A percentile compares a stretch with the other conserved stretches of the same genome.
Evolutionary conservation across 1,284 basidiomycete species (phyloP).

Genomic region (Trichosporon asahii): DNA sequence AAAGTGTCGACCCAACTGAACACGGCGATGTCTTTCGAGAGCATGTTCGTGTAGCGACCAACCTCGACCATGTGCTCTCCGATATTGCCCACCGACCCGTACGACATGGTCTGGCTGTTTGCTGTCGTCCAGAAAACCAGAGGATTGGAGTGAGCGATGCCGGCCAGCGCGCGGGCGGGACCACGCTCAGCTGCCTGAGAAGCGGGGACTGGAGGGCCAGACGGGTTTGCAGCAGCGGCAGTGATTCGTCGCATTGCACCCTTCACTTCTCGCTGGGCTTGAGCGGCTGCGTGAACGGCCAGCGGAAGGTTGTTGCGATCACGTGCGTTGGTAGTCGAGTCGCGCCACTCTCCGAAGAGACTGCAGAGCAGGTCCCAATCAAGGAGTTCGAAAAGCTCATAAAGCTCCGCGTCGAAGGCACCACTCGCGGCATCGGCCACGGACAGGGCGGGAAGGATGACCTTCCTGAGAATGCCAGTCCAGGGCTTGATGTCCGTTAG

Average conservation of each 20-base stretch:
- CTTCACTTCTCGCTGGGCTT: slow-evolving; percentile 54
- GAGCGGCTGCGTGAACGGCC: slow-evolving; percentile 43
- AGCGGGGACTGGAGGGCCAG: slow-evolving; percentile 13
- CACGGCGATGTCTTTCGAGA: slow-evolving; percentile 90
- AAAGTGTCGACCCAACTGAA: slow-evolving; percentile 85
- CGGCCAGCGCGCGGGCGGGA: slow-evolving; percentile 79
- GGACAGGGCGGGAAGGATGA: slow-evolving; percentile 76
- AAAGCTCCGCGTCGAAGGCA: slow-evolving; percentile 79
- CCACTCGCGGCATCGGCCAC: slow-evolving; percentile 74
- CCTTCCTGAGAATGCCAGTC: slow-evolving; percentile 68
- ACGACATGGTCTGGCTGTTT: slow-evolving; percentile 91
- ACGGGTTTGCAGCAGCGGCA: slow-evolving; percentile 25
- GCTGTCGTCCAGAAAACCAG: slow-evolving; percentile 85
- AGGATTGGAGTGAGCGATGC: slow-evolving; percentile 90
- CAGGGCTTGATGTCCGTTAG: slow-evolving; percentile 56
- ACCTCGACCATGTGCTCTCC: slow-evolving; percentile 85
- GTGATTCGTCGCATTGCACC: slow-evolving; percentile 53
- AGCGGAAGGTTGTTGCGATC: slow-evolving; percentile 34
- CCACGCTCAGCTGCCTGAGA: slow-evolving; percentile 33
- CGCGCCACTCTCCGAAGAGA: slow-evolving; percentile 94
- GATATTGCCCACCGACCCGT: slow-evolving; percentile 94
- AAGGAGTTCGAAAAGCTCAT: slow-evolving; percentile 76
- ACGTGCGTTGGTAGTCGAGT: slow-evolving; percentile 55
- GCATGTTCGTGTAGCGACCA: slow-evolving; percentile 80
- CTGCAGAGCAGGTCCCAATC: slow-evolving; percentile 77